Evolutionary conservation across 441 rosid species (phyloP).

Genomic region (Flueggea neowawraea): DNA sequence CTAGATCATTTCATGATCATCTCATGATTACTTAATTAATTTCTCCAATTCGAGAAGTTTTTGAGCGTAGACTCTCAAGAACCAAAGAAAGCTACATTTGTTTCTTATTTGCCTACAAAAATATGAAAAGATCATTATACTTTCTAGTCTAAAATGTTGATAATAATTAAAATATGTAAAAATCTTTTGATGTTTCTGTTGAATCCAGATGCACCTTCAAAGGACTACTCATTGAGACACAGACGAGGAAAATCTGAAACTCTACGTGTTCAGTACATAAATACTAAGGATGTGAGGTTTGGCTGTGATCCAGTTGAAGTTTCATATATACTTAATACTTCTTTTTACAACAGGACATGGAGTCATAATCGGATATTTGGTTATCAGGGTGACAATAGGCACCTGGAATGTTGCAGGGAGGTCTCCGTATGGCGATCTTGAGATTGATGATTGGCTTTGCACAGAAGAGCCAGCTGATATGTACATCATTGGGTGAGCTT

Average conservation of each 20-base stretch:
- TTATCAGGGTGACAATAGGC: constrained; percentile 67
- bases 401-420: constrained; percentile 99
- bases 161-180: neutral
- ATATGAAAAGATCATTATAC: constrained; percentile 1
- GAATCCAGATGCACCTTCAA: constrained; percentile 42
- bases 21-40: no score
- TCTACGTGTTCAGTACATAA: constrained; percentile 84
- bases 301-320: constrained; percentile 18
- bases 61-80: no score
- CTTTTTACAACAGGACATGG: no score
- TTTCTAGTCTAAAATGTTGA: neutral
- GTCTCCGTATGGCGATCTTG: constrained; percentile 65
- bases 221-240: constrained; percentile 52
- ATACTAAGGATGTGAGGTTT: constrained; percentile 88
- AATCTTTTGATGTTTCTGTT: no score
- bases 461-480: constrained; percentile 83
- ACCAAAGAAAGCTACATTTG: neutral
- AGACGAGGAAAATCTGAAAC: constrained; percentile 97
- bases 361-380: no score
- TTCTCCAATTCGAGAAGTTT: no score
- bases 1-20: no score
- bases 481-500: constrained; percentile 77
- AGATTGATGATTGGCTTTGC: constrained; percentile 88
- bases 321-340: no score
- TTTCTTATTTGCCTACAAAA: neutral